Evolutionary conservation across 495 filamentous ascomycete species (phyloP).

Genomic region (Penicillium egyptiacum): DNA sequence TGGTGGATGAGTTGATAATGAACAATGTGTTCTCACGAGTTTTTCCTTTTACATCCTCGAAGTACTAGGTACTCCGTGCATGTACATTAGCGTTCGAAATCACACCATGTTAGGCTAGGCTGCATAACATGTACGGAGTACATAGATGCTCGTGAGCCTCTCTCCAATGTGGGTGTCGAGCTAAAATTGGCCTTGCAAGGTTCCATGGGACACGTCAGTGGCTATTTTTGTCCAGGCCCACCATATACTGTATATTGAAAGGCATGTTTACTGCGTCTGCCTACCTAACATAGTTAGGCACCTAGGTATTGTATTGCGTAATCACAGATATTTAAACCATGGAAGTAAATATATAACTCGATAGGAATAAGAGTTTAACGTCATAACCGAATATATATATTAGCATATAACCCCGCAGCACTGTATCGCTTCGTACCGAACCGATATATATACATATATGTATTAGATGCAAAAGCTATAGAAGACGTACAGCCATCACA

Average conservation of each 20-base stretch:
- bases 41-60: neutral
- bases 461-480: neutral
- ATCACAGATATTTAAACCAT: no score
- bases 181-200: slow-evolving; percentile 17
- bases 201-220: slow-evolving; percentile 25
- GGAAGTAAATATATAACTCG: no score
- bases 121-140: slow-evolving; percentile 8
- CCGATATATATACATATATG: neutral
- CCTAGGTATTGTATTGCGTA: no score
- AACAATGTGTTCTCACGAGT: neutral
- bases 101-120: neutral
- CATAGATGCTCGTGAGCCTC: neutral
- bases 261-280: neutral
- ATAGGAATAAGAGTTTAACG: no score
- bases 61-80: neutral
- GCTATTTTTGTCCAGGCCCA: slow-evolving; percentile 15
- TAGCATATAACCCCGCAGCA: neutral
- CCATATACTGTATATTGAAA: neutral
- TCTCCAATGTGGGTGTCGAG: slow-evolving; percentile 2
- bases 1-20: neutral
- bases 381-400: neutral
- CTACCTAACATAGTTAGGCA: no score
- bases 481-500: neutral
- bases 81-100: neutral
- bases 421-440: neutral